phyloP scores from a whole-genome alignment of 768 basidiomycete genomes.

The Pleurotus citrinopileatus region DNA sequence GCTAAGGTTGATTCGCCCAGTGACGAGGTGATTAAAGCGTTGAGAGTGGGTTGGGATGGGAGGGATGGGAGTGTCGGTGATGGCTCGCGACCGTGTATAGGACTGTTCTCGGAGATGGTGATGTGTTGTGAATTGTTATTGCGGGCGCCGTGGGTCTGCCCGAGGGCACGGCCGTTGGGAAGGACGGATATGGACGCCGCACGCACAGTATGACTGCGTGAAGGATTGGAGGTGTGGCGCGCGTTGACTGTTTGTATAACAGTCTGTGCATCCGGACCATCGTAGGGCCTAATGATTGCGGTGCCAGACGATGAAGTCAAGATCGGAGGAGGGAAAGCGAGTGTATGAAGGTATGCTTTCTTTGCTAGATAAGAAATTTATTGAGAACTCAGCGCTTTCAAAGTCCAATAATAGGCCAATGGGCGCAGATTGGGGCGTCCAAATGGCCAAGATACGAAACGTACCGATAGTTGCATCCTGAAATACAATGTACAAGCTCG shows the following conservation, averaged over 20 bases:
- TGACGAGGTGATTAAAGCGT: slow-evolving; percentile 78
- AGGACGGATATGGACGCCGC: slow-evolving; percentile 65
- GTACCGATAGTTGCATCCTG: slow-evolving; percentile 85
- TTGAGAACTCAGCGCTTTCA: slow-evolving; percentile 1
- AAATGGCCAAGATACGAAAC: slow-evolving; percentile 30
- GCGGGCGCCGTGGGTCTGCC: slow-evolving; percentile 33
- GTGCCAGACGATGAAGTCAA: slow-evolving; percentile 52
- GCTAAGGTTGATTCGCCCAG: slow-evolving; percentile 46
- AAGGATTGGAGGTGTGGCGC: slow-evolving; percentile 60
- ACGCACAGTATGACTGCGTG: slow-evolving; percentile 71
- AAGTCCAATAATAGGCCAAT: neutral
- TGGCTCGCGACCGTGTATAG: slow-evolving; percentile 57
- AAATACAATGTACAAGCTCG: slow-evolving; percentile 93
- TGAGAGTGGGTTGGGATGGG: slow-evolving; percentile 81
- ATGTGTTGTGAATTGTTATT: slow-evolving; percentile 27
- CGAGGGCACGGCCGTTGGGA: slow-evolving; percentile 44
- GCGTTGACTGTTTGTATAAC: slow-evolving; percentile 84
- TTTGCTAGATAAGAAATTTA: slow-evolving; percentile 68
- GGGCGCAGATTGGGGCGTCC: slow-evolving; percentile 1
- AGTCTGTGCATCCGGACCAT: slow-evolving; percentile 86
- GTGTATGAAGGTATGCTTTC: slow-evolving; percentile 88
- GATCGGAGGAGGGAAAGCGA: slow-evolving; percentile 77
- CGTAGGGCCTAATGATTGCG: slow-evolving; percentile 85
- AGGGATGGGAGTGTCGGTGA: slow-evolving; percentile 81
- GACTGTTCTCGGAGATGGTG: slow-evolving; percentile 51